Percentiles rank a stretch among this genome's conserved stretches.
phyloP scores from a whole-genome alignment of 495 filamentous ascomycete species.

The Aspergillus kassunensis region DNA sequence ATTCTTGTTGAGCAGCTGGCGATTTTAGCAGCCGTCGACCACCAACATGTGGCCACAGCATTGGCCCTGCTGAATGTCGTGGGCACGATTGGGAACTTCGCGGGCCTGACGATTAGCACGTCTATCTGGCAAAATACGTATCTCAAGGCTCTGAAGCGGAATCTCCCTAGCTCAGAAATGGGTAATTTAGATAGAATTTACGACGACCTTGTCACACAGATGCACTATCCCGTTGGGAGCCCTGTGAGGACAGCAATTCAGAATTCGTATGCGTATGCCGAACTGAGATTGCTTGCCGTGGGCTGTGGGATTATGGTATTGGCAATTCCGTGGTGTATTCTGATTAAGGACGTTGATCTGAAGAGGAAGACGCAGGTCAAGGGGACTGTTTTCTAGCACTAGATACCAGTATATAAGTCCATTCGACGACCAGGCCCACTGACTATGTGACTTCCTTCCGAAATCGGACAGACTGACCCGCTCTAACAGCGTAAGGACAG shows the following conservation, averaged over 20 bases:
- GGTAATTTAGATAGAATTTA: slow-evolving; percentile 48
- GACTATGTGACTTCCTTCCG: neutral
- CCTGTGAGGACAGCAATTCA: slow-evolving; percentile 50
- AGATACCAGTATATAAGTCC: too few relatives aligned
- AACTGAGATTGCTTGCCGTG: slow-evolving; percentile 51
- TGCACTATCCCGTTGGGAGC: slow-evolving; percentile 47
- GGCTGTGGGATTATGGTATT: slow-evolving; percentile 42
- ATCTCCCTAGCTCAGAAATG: slow-evolving; percentile 49
- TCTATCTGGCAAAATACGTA: slow-evolving; percentile 67
- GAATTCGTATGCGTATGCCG: slow-evolving; percentile 52
- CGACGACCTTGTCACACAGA: slow-evolving; percentile 41
- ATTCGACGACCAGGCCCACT: too few relatives aligned
- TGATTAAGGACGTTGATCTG: slow-evolving; percentile 54
- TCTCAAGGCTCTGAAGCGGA: slow-evolving; percentile 43
- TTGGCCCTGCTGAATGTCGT: slow-evolving; percentile 62
- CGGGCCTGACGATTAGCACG: slow-evolving; percentile 55
- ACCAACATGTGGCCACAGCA: slow-evolving; percentile 62
- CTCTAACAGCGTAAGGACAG: neutral
- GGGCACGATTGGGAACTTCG: slow-evolving; percentile 59
- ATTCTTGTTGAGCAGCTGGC: slow-evolving; percentile 64
- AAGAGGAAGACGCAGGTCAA: slow-evolving; percentile 44
- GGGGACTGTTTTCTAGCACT: slow-evolving; percentile 21
- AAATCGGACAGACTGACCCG: neutral
- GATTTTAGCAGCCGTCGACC: slow-evolving; percentile 59
- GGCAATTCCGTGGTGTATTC: slow-evolving; percentile 35